phyloP scores from a whole-genome alignment of 2,329 filamentous ascomycete genomes.

The Fusarium metavorans region DNA sequence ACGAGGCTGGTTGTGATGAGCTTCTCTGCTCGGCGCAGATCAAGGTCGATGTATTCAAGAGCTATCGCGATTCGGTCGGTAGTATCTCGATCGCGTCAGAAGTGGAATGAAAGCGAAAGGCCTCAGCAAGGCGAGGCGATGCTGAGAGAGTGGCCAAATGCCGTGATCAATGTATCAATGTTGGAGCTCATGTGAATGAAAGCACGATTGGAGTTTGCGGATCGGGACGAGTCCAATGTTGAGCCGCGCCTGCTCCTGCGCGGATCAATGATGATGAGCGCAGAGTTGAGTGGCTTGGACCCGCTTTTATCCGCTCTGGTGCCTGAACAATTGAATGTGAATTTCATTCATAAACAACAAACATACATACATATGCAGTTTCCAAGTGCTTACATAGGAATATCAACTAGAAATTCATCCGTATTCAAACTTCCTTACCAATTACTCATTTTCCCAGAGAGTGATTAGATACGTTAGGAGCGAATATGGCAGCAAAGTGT shows the following conservation, averaged over 20 bases:
- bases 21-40: slow-evolving; percentile 13
- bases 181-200: slow-evolving; percentile 2
- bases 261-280: slow-evolving; percentile 7
- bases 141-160: neutral
- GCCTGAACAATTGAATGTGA: neutral
- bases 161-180: neutral
- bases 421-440: neutral
- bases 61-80: neutral
- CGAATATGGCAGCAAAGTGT: neutral
- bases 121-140: neutral
- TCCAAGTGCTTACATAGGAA: neutral
- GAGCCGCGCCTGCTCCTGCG: slow-evolving; percentile 17
- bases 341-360: neutral
- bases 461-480: neutral
- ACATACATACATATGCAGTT: neutral
- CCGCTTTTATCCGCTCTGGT: slow-evolving; percentile 26
- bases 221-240: neutral
- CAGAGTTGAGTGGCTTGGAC: neutral
- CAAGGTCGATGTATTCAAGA: neutral
- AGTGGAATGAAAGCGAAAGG: neutral
- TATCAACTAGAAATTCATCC: neutral
- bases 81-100: neutral
- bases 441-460: neutral
- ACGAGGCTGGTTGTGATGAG: slow-evolving; percentile 5
- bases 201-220: neutral